Base-by-base conservation (phyloP, 2,329 filamentous ascomycete species). In the Paraconiothyrium sp. region DNA sequence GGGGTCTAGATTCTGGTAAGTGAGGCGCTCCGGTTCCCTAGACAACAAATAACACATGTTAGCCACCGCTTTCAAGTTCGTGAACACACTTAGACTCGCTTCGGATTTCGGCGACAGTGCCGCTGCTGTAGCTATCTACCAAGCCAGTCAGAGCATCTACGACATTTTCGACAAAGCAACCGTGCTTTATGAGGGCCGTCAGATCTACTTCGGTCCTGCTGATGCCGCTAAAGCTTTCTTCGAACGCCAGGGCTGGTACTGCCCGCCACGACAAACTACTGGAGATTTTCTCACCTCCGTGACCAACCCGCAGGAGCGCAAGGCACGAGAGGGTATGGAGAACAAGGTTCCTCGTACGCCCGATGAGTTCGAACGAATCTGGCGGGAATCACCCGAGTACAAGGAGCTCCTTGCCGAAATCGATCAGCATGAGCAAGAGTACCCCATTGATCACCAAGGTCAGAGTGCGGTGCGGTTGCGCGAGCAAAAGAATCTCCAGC, bases 271-370 rank as follows among this genome's bases (percentile, higher is more conserved):
- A 2, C 89, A 92, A 70, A 93, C 90, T 0, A 89, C 88, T 0
- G 88, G 87, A 2, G 92, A 94, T 68, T 94, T 94, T 75, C 78
- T 94, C 27, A 94, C 91, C 0, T 90, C 89, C 1, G 87, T 94
- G 58, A 92, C 88, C 2, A 81, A 80, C 41, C 66, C 83, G 0
- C 67, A 76, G 39, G 82, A 84, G 66, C 79, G 82, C 52, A 66
- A 80, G 34, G 72, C 81, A 0, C 70, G 67, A n/a, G 57, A 74
- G 35, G 83, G 81, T 1, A 81, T 73, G 63, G 81, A 83, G 67
- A 72, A 78, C 63, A 76, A 73, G 54, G 81, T 83, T 0, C 83
- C 82, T n/a, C 78, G 82, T 13, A 83, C 81, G 0, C 78, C 82
- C 0, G 79, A 83, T 51, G 82, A 84, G 2, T 84, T 84, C 60